Evolutionary conservation across 495 filamentous ascomycete species (phyloP).

Genomic region (Aspergillus sclerotiicarbonarius): DNA sequence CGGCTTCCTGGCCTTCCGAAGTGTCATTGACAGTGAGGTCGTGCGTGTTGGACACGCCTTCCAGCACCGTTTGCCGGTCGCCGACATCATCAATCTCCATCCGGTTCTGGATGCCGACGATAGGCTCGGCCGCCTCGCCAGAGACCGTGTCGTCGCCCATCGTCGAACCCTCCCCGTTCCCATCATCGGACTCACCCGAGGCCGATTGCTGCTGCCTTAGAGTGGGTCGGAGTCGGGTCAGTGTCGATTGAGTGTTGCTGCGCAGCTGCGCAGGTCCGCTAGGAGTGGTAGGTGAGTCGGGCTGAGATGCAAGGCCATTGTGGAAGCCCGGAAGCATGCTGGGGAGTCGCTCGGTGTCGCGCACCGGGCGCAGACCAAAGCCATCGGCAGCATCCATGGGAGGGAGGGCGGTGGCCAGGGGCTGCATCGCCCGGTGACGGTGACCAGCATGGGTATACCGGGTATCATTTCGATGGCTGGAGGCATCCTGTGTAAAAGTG

Average conservation of each 20-base stretch:
- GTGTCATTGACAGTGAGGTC: conserved; percentile 73
- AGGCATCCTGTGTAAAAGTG: conserved; percentile 56
- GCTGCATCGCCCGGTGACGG: conserved; percentile 60
- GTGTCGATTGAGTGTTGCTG: conserved; percentile 41
- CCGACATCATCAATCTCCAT: conserved; percentile 82
- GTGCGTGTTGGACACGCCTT: conserved; percentile 70
- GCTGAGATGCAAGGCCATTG: conserved; percentile 75
- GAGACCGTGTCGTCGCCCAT: conserved; percentile 60
- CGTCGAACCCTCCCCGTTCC: conserved; percentile 70
- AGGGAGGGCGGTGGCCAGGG: conserved; percentile 65
- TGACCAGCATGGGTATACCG: conserved; percentile 44
- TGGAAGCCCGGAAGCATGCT: conserved; percentile 78
- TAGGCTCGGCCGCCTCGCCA: conserved; percentile 67
- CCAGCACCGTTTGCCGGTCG: conserved; percentile 69
- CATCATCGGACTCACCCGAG: conserved; percentile 83
- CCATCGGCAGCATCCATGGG: conserved; percentile 73
- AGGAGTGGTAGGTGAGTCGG: conserved; percentile 90
- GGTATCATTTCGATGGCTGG: conserved; percentile 54
- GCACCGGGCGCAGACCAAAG: conserved; percentile 75
- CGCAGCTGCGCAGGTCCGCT: conserved; percentile 61
- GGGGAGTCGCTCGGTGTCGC: conserved; percentile 81
- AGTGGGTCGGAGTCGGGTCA: conserved; percentile 63
- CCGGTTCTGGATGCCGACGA: conserved; percentile 71
- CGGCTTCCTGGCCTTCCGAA: conserved; percentile 77
- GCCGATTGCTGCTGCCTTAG: conserved; percentile 86